Percentiles rank a stretch among this genome's conserved stretches.
Evolutionary conservation across 306 rosid species (phyloP).

Genomic region (cucumber (Cucumis sativus)): Cucumber_9930_V3 NC_026656.2:10826001-10826500

Average conservation of each 20-base stretch:
- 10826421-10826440: conserved; percentile 5
- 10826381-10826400: neutral
- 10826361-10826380: neutral
- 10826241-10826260: neutral
- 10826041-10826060: neutral
- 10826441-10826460: neutral
- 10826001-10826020: neutral
- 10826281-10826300: conserved; percentile 7
- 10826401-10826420: neutral
- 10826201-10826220: neutral
- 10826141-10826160: conserved; percentile 93
- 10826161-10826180: conserved; percentile 94
- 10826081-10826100: conserved; percentile 77
- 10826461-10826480: neutral
- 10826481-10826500: neutral
- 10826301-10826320: neutral
- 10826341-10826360: neutral
- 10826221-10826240: neutral
- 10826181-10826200: neutral
- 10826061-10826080: conserved; percentile 32
- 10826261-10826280: conserved; percentile 4
- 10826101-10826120: conserved; percentile 62
- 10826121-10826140: conserved; percentile 79
- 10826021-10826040: neutral
- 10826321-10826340: neutral